Base-by-base conservation (phyloP, 768 basidiomycete genomes). In the Suillus hirtellus region DNA sequence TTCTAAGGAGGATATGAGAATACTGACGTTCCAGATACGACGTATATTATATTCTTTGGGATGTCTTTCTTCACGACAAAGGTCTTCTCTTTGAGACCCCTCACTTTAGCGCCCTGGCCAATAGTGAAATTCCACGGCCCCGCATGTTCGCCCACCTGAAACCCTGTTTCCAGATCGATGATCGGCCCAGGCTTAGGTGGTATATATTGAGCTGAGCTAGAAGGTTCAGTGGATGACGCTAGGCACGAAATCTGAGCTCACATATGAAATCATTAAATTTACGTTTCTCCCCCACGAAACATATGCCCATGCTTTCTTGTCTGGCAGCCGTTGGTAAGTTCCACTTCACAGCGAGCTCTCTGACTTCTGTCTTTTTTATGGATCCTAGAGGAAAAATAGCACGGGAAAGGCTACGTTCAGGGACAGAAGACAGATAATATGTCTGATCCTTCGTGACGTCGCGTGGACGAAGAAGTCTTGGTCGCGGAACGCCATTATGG, bases 261-360 rank as follows among this genome's bases (percentile, higher is more conserved):
- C 93, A 84, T 56, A 96, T 73, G 71, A 96, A 98, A 10, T 84
- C 76, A 34, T 81, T 79, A 67, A 96, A 96, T 55, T 78, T 83
- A 11, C 81, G 80, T 69, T 89, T 86, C 71, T 95, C 86, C 5
- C 95, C 96, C 1, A 99, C 88, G 66, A 99, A 99, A 70, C 96
- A 99, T 19, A 99, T 83, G 0, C 96, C 96, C 86, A 96, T 95
- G 74, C 92, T 95, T 71, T 99, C 96, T 19, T 81, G 82, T 64
- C 93, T 82, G 3, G 84, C 80, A 0, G 93, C 92, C 3, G 89
- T 95, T 3, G 89, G 87, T 21, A 98, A 75, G 1, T 73, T 76
- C 72, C 83, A 84, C 38, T 83, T 71, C 10, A 75, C 75, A 0
- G 96, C 96, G 19, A 96, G 77, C 63, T 82, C 79, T 15, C 94